Conservation (phyloP, 352 stramenopile species). For the Vaucheria bursata region DNA sequence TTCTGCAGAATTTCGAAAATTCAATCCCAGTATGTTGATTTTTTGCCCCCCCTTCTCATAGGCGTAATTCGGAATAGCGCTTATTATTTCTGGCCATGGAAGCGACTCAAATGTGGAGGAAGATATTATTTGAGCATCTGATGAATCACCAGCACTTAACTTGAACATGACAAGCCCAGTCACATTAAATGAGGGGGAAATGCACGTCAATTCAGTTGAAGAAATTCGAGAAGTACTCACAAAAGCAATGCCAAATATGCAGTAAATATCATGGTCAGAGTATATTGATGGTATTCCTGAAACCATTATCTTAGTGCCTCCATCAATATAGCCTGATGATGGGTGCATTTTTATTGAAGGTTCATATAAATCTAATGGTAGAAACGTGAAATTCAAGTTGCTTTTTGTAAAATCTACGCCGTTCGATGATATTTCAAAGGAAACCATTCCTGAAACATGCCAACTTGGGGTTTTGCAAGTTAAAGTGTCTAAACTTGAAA, state of each 20-base stretch:
- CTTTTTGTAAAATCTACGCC: background rate
- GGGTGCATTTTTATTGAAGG: background rate
- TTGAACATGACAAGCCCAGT: background rate
- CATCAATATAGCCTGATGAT: background rate
- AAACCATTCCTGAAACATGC: background rate
- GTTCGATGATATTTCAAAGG: constrained; percentile 4
- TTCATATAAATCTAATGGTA: background rate
- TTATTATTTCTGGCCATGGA: background rate
- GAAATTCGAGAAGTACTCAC: background rate
- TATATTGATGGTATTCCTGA: background rate
- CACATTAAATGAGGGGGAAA: background rate
- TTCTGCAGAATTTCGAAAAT: constrained; percentile 9
- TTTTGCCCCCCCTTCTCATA: constrained; percentile 33
- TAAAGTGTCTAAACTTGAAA: constrained; percentile 26
- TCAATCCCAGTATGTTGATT: constrained; percentile 22
- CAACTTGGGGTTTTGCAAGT: constrained; percentile 20
- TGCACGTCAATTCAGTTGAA: background rate
- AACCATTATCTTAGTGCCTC: too few relatives aligned
- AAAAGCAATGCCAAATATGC: background rate
- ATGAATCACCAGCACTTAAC: background rate
- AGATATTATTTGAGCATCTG: background rate
- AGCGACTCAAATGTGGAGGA: constrained; percentile 9
- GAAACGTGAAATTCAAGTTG: background rate
- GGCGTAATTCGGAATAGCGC: constrained; percentile 31
- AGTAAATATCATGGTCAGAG: background rate